Conservation (phyloP, 768 basidiomycete species). For the Xerocomus spinulosus region DNA sequence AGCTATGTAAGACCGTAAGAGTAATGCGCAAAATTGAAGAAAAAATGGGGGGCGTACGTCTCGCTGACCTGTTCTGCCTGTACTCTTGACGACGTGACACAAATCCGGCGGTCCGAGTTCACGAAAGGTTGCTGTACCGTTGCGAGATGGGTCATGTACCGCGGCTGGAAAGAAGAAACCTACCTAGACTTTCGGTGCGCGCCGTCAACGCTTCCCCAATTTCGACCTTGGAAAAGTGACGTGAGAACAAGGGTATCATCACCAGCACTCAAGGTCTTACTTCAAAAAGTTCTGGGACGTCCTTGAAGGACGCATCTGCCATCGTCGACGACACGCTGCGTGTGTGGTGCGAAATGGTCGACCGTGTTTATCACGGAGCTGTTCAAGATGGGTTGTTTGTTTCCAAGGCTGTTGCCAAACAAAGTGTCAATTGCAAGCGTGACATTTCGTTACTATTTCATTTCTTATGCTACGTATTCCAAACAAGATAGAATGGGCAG, state of each 20-base stretch:
- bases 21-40: neutral
- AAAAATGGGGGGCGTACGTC: conserved; percentile 56
- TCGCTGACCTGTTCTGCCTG: conserved; percentile 75
- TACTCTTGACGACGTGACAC: conserved; percentile 92
- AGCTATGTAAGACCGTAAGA: conserved; percentile 57
- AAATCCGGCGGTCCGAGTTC: conserved; percentile 98
- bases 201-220: conserved; percentile 86
- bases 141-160: neutral
- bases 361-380: too few relatives aligned
- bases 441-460: neutral
- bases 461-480: conserved; percentile 12
- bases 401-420: conserved; percentile 26
- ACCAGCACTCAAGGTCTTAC: conserved; percentile 37
- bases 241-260: conserved; percentile 1
- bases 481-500: conserved; percentile 6
- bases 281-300: conserved; percentile 96
- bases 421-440: neutral
- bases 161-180: conserved; percentile 26
- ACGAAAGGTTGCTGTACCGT: conserved; percentile 77
- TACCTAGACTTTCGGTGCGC: conserved; percentile 88
- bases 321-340: conserved; percentile 29
- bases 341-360: neutral
- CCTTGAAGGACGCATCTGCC: conserved; percentile 79
- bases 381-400: conserved; percentile 19
- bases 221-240: conserved; percentile 54